Conservation (phyloP, 1,139 yeast species). For the Geotrichum citri-aurantii region DNA sequence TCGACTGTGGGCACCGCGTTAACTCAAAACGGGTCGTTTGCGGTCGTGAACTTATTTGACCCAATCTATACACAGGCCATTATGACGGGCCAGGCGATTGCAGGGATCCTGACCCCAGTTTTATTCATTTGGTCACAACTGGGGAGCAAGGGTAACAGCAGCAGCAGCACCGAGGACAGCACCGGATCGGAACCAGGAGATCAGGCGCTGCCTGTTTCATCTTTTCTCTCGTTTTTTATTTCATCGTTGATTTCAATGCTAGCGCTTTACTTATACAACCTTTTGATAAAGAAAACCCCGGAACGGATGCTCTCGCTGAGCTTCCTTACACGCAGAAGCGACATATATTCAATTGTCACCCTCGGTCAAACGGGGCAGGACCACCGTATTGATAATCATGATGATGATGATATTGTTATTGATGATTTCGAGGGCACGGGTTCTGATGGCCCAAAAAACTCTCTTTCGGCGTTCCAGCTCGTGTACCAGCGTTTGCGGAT, state of each 20-base stretch:
- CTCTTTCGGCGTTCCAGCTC: not conserved
- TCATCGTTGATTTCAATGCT: constrained; percentile 56
- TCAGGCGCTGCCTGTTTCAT: constrained; percentile 28
- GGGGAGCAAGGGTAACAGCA: not conserved
- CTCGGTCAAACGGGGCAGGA: not conserved
- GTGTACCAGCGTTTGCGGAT: constrained; percentile 45
- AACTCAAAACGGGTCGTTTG: constrained; percentile 89
- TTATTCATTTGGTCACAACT: constrained; percentile 54
- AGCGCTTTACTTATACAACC: constrained; percentile 37
- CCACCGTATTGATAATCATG: not conserved
- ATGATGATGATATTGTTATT: too few species aligned
- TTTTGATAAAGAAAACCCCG: constrained; percentile 11
- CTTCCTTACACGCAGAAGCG: not conserved
- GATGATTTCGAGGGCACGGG: too few species aligned
- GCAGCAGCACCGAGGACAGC: not conserved
- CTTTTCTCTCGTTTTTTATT: constrained; percentile 63
- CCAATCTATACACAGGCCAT: constrained; percentile 77
- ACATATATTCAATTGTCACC: not conserved
- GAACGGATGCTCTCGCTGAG: not conserved
- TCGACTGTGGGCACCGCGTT: constrained; percentile 49
- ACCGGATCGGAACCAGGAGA: not conserved
- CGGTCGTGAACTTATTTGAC: constrained; percentile 75
- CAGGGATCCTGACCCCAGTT: constrained; percentile 84
- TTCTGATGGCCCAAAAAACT: not conserved
- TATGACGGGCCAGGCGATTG: constrained; percentile 91